Evolutionary conservation across 768 basidiomycete genomes (phyloP).

Genomic region (Cystobasidium tubakii): DNA sequence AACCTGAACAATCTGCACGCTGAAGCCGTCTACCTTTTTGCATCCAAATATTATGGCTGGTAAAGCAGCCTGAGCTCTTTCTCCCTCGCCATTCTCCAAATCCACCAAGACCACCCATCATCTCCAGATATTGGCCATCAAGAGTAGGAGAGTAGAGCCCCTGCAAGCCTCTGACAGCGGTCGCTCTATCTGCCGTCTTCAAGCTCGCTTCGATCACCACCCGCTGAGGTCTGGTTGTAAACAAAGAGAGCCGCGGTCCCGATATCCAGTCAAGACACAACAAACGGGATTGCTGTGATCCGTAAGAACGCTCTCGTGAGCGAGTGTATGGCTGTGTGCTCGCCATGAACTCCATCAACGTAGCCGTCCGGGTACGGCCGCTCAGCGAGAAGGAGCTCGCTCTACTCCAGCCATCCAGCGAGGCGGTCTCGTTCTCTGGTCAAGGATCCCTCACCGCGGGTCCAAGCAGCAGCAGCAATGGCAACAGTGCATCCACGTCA

Average conservation of each 20-base stretch:
- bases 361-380: conserved; percentile 43
- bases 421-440: conserved; percentile 35
- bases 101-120: no score
- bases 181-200: neutral
- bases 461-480: neutral
- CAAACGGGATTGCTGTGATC: neutral
- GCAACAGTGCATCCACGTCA: neutral
- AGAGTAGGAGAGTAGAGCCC: no score
- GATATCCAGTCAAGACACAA: neutral
- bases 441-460: conserved; percentile 12
- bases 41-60: no score
- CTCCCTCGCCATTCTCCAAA: no score
- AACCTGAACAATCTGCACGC: no score
- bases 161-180: neutral
- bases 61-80: no score
- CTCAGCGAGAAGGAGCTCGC: conserved; percentile 41
- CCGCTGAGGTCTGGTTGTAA: neutral
- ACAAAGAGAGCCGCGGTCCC: neutral
- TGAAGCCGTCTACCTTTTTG: no score
- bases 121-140: no score
- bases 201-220: neutral
- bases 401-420: conserved; percentile 26
- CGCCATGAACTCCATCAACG: conserved; percentile 32
- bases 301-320: neutral
- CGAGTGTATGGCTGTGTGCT: conserved; percentile 15